Evolutionary conservation across 1,284 basidiomycete species (phyloP).

Genomic region (Wolfiporia cocos): DNA sequence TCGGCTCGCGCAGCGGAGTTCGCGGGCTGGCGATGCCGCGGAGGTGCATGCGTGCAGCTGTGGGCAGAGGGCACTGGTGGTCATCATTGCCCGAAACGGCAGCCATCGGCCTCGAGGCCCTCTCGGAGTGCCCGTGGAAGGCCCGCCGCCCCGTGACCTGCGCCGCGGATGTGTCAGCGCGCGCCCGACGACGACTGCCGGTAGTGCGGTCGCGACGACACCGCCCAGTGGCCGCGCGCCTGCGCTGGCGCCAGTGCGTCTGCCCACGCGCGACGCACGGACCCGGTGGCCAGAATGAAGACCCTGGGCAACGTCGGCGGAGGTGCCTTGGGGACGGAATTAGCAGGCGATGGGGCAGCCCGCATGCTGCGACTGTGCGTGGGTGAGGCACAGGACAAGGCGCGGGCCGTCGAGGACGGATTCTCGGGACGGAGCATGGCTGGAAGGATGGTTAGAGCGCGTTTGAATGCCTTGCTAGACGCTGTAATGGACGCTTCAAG

Average conservation of each 20-base stretch:
- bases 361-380: slow-evolving; percentile 22
- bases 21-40: too few species aligned
- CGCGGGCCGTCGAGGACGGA: slow-evolving; percentile 8
- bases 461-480: slow-evolving; percentile 2
- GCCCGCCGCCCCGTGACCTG: slow-evolving; percentile 13
- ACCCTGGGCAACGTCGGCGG: slow-evolving; percentile 28
- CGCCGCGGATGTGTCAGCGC: slow-evolving; percentile 11
- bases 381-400: slow-evolving; percentile 11
- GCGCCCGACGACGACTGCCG: too few species aligned
- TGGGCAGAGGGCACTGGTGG: slow-evolving; percentile 20
- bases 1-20: too few species aligned
- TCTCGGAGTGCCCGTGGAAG: slow-evolving; percentile 4
- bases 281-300: too few species aligned
- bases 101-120: slow-evolving; percentile 19
- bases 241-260: too few species aligned
- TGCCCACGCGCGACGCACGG: too few species aligned
- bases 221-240: too few species aligned
- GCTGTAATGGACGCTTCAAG: slow-evolving; percentile 3
- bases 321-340: slow-evolving; percentile 21
- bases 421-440: slow-evolving; percentile 7
- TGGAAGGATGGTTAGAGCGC: slow-evolving; percentile 3
- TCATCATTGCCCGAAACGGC: slow-evolving; percentile 8
- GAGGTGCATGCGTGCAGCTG: too few species aligned
- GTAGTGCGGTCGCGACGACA: too few species aligned
- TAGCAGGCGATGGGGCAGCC: slow-evolving; percentile 12